Evolutionary conservation across 345 rosid genomes (phyloP).

Genomic region (Salix suchowensis): DNA sequence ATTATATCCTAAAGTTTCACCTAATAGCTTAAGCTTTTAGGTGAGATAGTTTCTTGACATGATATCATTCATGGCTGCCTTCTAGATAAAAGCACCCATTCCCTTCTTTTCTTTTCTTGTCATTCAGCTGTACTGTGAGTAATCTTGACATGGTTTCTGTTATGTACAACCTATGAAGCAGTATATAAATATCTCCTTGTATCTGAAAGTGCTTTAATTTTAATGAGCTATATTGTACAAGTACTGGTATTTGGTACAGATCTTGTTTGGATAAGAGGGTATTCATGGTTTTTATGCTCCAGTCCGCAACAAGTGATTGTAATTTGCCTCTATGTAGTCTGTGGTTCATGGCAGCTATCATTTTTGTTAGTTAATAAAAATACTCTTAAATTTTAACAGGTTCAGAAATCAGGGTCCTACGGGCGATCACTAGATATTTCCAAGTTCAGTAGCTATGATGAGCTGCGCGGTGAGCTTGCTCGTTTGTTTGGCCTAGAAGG

Average conservation of each 20-base stretch:
- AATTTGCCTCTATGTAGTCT: background rate
- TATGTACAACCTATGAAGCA: background rate
- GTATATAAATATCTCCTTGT: background rate
- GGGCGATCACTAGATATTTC: slow-evolving; percentile 84
- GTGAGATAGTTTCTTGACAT: too few relatives aligned
- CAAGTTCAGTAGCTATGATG: slow-evolving; percentile 79
- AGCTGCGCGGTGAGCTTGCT: slow-evolving; percentile 77
- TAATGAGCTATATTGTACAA: background rate
- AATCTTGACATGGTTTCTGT: background rate
- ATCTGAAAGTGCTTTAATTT: background rate
- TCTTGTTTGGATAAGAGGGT: background rate
- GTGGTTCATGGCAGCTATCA: background rate
- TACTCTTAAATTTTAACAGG: slow-evolving; percentile 26
- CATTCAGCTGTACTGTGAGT: background rate
- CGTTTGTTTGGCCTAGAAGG: slow-evolving; percentile 80
- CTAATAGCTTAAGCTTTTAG: too few relatives aligned
- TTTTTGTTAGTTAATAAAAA: background rate
- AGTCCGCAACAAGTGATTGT: background rate
- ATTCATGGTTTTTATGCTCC: background rate
- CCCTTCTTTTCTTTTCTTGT: background rate
- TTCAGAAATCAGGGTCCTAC: slow-evolving; percentile 67
- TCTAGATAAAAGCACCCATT: background rate
- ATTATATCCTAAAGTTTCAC: too few relatives aligned
- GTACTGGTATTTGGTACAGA: background rate
- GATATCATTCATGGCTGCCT: background rate